Conservation (phyloP, 352 stramenopile species). For the Phytophthora tubulina region DNA sequence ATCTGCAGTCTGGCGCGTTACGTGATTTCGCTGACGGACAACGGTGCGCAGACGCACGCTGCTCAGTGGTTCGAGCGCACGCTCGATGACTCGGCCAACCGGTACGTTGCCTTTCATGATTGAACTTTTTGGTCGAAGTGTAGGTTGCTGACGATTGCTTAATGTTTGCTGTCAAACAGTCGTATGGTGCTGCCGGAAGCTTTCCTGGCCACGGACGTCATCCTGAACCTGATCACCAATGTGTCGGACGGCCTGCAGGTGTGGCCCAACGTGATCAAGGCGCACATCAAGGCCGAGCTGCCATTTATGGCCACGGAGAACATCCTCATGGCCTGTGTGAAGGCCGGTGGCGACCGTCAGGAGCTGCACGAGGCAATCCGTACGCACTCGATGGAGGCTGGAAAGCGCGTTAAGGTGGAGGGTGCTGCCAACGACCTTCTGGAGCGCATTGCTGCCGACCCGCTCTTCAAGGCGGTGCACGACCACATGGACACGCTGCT, state of each 20-base stretch:
- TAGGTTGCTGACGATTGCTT: slow-evolving; percentile 17
- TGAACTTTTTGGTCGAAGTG: neutral
- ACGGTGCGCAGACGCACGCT: slow-evolving; percentile 96
- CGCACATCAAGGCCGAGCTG: slow-evolving; percentile 98
- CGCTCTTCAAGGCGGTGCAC: slow-evolving; percentile 95
- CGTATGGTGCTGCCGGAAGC: slow-evolving; percentile 98
- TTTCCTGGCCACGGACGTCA: slow-evolving; percentile 98
- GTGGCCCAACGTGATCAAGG: slow-evolving; percentile 95
- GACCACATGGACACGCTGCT: slow-evolving; percentile 95
- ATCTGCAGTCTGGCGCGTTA: slow-evolving; percentile 98
- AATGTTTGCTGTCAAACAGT: slow-evolving; percentile 35
- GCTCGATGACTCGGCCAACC: slow-evolving; percentile 98
- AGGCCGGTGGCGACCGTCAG: slow-evolving; percentile 98
- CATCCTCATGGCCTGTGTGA: slow-evolving; percentile 99
- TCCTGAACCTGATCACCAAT: slow-evolving; percentile 98
- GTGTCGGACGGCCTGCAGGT: slow-evolving; percentile 97
- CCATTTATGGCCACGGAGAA: slow-evolving; percentile 99
- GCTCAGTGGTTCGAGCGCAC: slow-evolving; percentile 99
- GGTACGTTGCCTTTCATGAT: slow-evolving; percentile 49
- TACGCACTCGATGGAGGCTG: slow-evolving; percentile 98
- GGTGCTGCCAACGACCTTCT: slow-evolving; percentile 98
- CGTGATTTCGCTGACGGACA: slow-evolving; percentile 98
- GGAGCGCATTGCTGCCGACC: slow-evolving; percentile 96
- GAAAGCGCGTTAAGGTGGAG: slow-evolving; percentile 98
- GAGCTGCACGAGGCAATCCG: slow-evolving; percentile 98